These are phyloP conservation scores for Candida silvicultrix DNA, from an alignment of 805 yeast genomes.

Conservation along the genomic window DNA sequence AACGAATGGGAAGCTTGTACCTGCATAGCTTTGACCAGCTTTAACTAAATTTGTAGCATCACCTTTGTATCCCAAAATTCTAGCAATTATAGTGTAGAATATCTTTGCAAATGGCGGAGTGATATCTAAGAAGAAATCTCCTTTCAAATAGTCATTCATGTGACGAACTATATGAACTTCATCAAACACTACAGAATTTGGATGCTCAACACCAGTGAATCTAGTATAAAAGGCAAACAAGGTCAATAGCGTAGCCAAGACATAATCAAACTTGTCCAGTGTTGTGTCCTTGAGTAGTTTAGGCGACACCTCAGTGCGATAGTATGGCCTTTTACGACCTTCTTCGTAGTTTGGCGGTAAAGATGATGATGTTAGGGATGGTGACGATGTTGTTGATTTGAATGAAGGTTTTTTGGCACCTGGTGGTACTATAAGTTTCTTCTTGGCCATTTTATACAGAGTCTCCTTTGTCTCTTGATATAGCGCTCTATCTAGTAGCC, in stretches of 20 bases:
- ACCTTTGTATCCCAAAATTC: conserved; percentile 46
- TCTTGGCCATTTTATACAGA: conserved; percentile 13
- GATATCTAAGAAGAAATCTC: conserved; percentile 61
- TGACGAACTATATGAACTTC: conserved; percentile 38
- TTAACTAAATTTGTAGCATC: conserved; percentile 8
- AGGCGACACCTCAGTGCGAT: conserved; percentile 21
- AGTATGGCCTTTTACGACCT: conserved; percentile 27
- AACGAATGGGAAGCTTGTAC: conserved; percentile 37
- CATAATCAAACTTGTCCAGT: conserved; percentile 12
- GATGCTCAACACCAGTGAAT: conserved; percentile 28
- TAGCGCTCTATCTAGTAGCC: no score
- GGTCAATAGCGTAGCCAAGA: conserved; percentile 13
- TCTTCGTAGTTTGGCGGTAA: conserved; percentile 24
- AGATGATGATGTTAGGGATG: not conserved
- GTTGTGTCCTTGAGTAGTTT: conserved; percentile 10
- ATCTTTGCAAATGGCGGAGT: conserved; percentile 69
- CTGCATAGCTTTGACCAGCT: conserved; percentile 11
- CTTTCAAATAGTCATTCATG: conserved; percentile 41
- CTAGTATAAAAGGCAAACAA: conserved; percentile 23
- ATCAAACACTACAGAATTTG: conserved; percentile 40
- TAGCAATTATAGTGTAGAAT: conserved; percentile 48
- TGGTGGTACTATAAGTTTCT: conserved; percentile 1
- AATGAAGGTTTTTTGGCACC: not conserved
- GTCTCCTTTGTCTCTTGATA: not conserved
- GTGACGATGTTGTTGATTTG: not conserved